These are phyloP conservation scores for Brassica incana DNA, from an alignment of 345 rosid genomes.

Conservation along the genomic window DNA sequence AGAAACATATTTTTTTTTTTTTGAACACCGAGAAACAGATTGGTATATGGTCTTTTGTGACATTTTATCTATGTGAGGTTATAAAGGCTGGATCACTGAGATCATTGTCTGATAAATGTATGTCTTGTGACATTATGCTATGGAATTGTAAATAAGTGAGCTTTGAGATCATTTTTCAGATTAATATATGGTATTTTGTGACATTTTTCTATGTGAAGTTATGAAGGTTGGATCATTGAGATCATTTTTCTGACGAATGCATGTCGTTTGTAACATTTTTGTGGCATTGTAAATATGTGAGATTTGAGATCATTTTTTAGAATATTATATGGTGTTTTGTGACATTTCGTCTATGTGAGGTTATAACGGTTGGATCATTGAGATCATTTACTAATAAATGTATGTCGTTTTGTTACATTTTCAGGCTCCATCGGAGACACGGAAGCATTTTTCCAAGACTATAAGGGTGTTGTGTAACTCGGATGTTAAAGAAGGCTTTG, in stretches of 20 bases:
- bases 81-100: background rate
- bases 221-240: conserved; percentile 2
- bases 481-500: conserved; percentile 78
- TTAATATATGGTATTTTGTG: background rate
- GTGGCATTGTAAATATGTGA: background rate
- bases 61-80: background rate
- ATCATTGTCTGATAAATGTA: background rate
- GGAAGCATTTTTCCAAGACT: conserved; percentile 56
- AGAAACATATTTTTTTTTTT: background rate
- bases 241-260: background rate
- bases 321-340: background rate
- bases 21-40: no score
- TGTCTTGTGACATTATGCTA: background rate
- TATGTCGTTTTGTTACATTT: conserved; percentile 15
- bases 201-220: background rate
- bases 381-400: background rate
- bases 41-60: background rate
- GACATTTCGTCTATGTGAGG: background rate
- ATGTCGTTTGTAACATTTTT: background rate
- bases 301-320: background rate
- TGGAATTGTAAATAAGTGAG: background rate
- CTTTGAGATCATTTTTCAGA: background rate
- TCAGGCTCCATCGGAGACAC: conserved; percentile 80
- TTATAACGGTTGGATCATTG: background rate
- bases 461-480: conserved; percentile 89